Percentiles rank a stretch among this genome's conserved stretches.
Evolutionary conservation across 768 basidiomycete species (phyloP).

Genomic region (Pluteus cervinus): DNA sequence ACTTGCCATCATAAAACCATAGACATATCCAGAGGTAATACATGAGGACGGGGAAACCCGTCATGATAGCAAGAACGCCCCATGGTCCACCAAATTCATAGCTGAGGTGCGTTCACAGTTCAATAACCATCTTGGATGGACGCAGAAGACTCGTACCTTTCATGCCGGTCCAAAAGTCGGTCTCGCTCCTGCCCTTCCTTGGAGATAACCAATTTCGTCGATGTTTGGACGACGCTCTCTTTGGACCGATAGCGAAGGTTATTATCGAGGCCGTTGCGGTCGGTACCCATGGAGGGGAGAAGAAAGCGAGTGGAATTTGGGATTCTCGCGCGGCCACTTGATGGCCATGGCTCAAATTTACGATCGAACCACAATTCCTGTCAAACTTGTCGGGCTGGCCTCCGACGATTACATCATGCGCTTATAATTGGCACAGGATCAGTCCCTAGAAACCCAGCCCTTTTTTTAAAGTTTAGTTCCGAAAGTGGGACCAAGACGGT

Average conservation of each 20-base stretch:
- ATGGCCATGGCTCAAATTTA: no score
- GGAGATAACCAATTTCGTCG: constrained; percentile 36
- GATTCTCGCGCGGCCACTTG: no score
- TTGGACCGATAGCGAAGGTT: constrained; percentile 17
- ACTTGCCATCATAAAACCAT: constrained; percentile 88
- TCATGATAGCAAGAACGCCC: constrained; percentile 91
- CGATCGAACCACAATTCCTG: no score
- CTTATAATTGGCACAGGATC: no score
- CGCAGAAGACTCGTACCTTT: constrained; percentile 32
- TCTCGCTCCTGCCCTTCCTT: constrained; percentile 74
- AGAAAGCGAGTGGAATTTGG: no score
- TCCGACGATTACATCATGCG: no score
- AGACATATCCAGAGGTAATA: constrained; percentile 99
- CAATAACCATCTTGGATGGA: background rate
- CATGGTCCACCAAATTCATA: constrained; percentile 96
- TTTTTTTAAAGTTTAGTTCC: no score
- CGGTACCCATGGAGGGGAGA: constrained; percentile 12
- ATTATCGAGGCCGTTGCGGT: constrained; percentile 9
- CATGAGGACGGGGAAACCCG: constrained; percentile 91
- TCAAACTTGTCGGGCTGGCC: no score
- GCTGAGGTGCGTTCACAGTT: constrained; percentile 29
- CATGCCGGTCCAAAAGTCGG: constrained; percentile 66
- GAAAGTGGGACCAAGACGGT: no score
- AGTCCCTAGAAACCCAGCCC: no score
- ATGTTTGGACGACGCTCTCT: background rate